A percentile compares a stretch with the other conserved stretches of the same genome.
These are phyloP conservation scores for Metarhizium album DNA, from an alignment of 2,329 filamentous ascomycete genomes.

Conservation along the genomic window DNA sequence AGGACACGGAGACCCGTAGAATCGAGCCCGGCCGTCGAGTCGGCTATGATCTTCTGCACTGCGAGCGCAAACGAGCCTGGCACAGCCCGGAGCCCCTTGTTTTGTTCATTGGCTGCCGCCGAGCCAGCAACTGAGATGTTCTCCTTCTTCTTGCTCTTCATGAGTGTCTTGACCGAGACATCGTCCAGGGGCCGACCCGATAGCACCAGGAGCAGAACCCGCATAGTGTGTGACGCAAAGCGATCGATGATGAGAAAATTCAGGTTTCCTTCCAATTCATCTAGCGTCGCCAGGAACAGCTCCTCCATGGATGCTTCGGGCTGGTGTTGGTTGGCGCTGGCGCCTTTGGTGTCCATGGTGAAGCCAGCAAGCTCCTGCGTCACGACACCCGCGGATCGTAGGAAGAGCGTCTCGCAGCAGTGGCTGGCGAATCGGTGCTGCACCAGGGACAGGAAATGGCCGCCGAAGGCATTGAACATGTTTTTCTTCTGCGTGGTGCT, in stretches of 20 bases:
- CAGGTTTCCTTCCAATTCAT: conserved; percentile 80
- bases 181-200: conserved; percentile 72
- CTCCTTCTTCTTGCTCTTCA: conserved; percentile 91
- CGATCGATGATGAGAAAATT: conserved; percentile 74
- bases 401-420: conserved; percentile 89
- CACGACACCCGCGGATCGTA: conserved; percentile 69
- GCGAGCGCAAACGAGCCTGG: conserved; percentile 70
- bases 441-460: conserved; percentile 79
- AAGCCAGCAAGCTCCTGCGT: conserved; percentile 56
- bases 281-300: conserved; percentile 70
- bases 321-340: conserved; percentile 30
- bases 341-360: conserved; percentile 32
- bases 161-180: conserved; percentile 55
- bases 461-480: conserved; percentile 74
- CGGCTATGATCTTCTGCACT: conserved; percentile 69
- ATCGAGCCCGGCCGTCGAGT: conserved; percentile 65
- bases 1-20: conserved; percentile 71
- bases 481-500: conserved; percentile 71
- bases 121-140: conserved; percentile 54
- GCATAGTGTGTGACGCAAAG: conserved; percentile 84
- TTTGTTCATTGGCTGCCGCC: conserved; percentile 37
- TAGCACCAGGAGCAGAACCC: conserved; percentile 75
- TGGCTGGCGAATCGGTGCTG: conserved; percentile 96
- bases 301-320: conserved; percentile 64
- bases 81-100: conserved; percentile 43